Base-by-base conservation (phyloP, 2,329 filamentous ascomycete species). In the Tolypocladium inflatum region DNA sequence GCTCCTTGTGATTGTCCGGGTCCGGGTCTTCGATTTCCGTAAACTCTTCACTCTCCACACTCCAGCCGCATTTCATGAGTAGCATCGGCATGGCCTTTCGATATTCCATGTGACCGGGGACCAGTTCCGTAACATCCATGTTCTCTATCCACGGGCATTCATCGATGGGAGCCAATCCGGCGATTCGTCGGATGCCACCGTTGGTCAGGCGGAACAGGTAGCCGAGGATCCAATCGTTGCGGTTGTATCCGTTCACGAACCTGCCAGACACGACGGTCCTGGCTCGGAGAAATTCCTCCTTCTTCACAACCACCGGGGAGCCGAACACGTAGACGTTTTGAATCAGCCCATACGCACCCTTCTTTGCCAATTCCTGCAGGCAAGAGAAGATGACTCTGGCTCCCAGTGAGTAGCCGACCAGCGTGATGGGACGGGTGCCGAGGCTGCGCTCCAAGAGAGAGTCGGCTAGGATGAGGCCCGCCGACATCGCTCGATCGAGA, bases 241-340 rank as follows among this genome's bases (percentile, higher is more conserved):
- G 88, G 64, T 94, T 90, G 74, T 92, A 99, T 19, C 90, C 94
- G 68, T 96, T 99, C 63, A 99, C 85, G 64, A 97, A 96, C 48
- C 92, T 84, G n/a, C 94, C 94, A 9, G 90, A 82, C 4, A 97
- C 89, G 3, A 96, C 87, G n/a, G 87, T 87, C 57, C 88, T 85
- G 11, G 88, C 89, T 65, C 83, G 87, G 30, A 92, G 73, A 65
- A 90, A 97, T 62, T 99, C 94, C 58, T 97, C 93, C 67, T 85
- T 88, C 71, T 93, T 97, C 54, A 90, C 90, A 11, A 99, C 92
- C 11, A 97, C 80, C 3, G 94, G 94, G 13, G 91, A 91, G 13
- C 94, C 94, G 71, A 97, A 97, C 55, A 97, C 77, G 73, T 95
- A 97, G 6, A 95, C 94, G 65, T 97, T 97, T 68, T 99, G 92